Evolutionary conservation across 768 basidiomycete genomes (phyloP), one percentile per base, ranked within the genome.

Genomic region (Lactarius sp.): DNA sequence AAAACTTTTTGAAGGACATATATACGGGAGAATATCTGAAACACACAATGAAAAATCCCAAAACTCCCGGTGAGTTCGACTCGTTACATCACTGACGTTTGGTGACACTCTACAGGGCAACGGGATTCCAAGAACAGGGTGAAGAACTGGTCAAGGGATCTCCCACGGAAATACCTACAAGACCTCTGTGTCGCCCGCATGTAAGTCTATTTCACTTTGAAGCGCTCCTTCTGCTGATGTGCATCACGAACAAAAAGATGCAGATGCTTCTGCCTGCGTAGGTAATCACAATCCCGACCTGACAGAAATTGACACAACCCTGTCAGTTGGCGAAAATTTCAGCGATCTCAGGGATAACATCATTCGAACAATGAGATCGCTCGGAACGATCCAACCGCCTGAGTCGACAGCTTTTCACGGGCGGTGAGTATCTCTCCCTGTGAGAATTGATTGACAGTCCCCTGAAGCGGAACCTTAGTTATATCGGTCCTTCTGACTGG

Each of bases 1-100:
- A 54, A 33, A 46, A 10, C 4, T 56, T 66, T 13, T 42, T 66
- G 50, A 49, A n/a, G 13, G 61, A 57, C 4, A 33, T 66, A 20
- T 66, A 57, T 36, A 50, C 42, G n/a, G 64, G 61, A 44, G 46
- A 58, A n/a, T 64, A 64, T 46, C 49, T 51, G 9, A 60, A 9
- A 16, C 5, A 51, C 2, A 47, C 59, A 4, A 64, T 46, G 7
- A 49, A 14, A 22, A 49, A 44, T n/a, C 14, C 14, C 33, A 34
- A 13, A 18, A 31, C 5, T 13, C 10, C 12, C 8, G 34, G 63
- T 64, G 18, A 46, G 54, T 52, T 22, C 18, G 20, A 1, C 41
- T 6, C 7, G n/a, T 49, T 42, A 16, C 33, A 31, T 37, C 16
- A 1, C 8, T 20, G 14, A 18, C 52, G 8, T 36, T 9, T 8